Evolutionary conservation across 352 stramenopile genomes (phyloP), one percentile per base, ranked within the genome.

Genomic region (Blastocystis sp.): DNA sequence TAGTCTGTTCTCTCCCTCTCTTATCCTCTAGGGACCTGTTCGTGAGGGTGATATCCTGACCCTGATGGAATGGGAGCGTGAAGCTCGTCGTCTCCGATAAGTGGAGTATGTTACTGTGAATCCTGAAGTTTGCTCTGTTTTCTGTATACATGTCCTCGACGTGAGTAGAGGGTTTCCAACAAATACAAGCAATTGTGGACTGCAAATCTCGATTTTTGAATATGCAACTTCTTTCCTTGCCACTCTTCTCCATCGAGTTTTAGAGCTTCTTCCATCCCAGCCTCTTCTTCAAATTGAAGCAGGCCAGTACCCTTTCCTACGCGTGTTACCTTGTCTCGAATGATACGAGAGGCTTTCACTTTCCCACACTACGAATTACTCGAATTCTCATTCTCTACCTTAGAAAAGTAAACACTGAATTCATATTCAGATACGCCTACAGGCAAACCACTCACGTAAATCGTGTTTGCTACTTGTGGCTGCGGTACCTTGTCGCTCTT

Each of bases 31-130:
- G 77, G 77, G 77, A 88, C 77, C 77, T 41, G 53, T 88, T n/a
- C 62, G 76, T 55, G 69, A 90, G 92, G 96, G 96, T 89, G 97
- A 99, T 93, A 98, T 99, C 91, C 92, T 99, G 68, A 98, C 95
- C 93, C 93, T 99, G 90, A 92, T 99, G 87, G 97, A 99, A 92
- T 99, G 97, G 97, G 97, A 99, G 94, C 95, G 97, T 92, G 97
- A 99, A 92, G 97, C 97, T 76, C 95, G 97, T 89, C 95, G 97
- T 90, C 93, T 99, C 90, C 94, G 97, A 94, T 99, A 99, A 95
- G 53, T 45, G 20, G 2, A 9, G 4, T 8, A 45, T 29, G 6
- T 47, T 20, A 45, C 54, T 47, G 39, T 84, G 53, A 84, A 39
- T 66, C 73, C 73, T 84, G 73, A 68, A n/a, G 26, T 18, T 68